A percentile compares a stretch with the other conserved stretches of the same genome.
These are phyloP conservation scores for Russula lepida DNA, from an alignment of 768 basidiomycete genomes.

Conservation along the genomic window DNA sequence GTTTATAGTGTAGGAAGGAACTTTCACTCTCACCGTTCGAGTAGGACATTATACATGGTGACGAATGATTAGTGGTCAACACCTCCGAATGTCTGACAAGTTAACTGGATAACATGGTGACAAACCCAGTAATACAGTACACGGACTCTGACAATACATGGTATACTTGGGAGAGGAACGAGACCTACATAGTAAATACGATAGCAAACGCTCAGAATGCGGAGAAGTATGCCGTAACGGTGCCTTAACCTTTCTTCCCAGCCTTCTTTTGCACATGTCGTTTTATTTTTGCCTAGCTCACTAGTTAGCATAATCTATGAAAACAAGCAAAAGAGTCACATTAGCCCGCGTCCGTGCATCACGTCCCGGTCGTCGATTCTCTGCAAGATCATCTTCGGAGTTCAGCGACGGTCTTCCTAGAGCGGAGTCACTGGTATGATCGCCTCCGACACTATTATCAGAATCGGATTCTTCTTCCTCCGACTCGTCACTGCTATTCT, in stretches of 20 bases:
- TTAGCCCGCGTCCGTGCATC: conserved; percentile 30
- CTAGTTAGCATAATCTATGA: not conserved
- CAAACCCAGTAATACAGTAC: conserved; percentile 2
- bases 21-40: conserved; percentile 46
- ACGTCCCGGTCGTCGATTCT: conserved; percentile 24
- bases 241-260: conserved; percentile 6
- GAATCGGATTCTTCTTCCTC: conserved; percentile 23
- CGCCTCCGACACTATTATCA: conserved; percentile 21
- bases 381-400: conserved; percentile 21
- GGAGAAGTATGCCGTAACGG: not conserved
- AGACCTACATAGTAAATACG: conserved; percentile 1
- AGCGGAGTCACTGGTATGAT: not conserved
- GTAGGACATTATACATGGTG: conserved; percentile 41
- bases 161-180: not conserved
- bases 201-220: not conserved
- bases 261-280: conserved; percentile 24
- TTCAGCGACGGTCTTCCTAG: conserved; percentile 13
- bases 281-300: conserved; percentile 25
- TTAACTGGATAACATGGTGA: not conserved
- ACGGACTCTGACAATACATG: not conserved
- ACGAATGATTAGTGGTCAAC: not conserved
- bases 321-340: conserved; percentile 16
- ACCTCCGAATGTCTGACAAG: not conserved
- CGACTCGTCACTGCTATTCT: conserved; percentile 25
- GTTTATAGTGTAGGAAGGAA: conserved; percentile 58